phyloP scores from a whole-genome alignment of 2,329 filamentous ascomycete genomes.

The Sclerotinia spermophila region DNA sequence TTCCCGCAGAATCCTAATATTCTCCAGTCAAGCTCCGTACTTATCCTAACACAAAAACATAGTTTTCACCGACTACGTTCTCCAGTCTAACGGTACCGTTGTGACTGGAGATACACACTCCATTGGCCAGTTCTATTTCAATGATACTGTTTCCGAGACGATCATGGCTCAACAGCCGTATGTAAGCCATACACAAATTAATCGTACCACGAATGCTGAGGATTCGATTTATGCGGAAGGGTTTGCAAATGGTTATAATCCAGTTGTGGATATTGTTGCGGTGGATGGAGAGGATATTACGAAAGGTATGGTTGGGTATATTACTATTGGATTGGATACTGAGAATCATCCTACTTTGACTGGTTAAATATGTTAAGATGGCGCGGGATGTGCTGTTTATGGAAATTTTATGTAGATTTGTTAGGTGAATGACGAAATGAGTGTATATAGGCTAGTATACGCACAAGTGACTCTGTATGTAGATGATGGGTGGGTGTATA shows the following conservation, averaged over 20 bases:
- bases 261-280: conserved; percentile 36
- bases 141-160: conserved; percentile 51
- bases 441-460: neutral
- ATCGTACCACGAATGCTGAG: conserved; percentile 37
- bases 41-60: neutral
- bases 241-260: conserved; percentile 33
- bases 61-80: conserved; percentile 41
- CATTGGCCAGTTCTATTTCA: conserved; percentile 63
- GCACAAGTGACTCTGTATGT: neutral
- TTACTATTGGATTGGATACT: conserved; percentile 37
- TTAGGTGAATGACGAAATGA: neutral
- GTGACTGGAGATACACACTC: conserved; percentile 46
- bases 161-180: conserved; percentile 50
- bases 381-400: neutral
- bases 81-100: conserved; percentile 45
- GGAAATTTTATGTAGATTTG: neutral
- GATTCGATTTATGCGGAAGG: conserved; percentile 19
- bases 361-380: neutral
- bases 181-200: conserved; percentile 44
- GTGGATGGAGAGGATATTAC: conserved; percentile 37
- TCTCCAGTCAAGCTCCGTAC: neutral
- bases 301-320: conserved; percentile 40
- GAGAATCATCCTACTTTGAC: too few species aligned
- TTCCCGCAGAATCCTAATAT: neutral
- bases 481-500: neutral